Percentiles rank a stretch among this genome's conserved stretches.
phyloP scores from a whole-genome alignment of 2,329 filamentous ascomycete species.

The Fusarium siculi region DNA sequence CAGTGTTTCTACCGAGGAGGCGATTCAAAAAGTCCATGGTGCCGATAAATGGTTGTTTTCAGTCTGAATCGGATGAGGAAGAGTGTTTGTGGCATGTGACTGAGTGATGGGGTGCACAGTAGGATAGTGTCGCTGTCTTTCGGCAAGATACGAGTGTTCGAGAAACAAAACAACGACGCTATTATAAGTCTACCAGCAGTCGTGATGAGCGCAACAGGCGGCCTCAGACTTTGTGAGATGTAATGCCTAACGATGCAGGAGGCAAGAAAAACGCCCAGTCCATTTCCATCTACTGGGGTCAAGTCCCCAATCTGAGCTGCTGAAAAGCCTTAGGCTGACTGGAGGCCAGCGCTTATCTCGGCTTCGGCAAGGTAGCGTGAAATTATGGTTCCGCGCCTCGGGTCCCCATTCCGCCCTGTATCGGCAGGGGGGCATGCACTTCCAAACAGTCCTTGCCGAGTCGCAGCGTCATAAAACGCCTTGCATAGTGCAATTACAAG shows the following conservation, averaged over 20 bases:
- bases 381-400: background rate
- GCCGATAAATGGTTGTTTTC: no score
- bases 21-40: background rate
- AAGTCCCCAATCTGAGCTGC: background rate
- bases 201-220: background rate
- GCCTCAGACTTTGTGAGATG: background rate
- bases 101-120: background rate
- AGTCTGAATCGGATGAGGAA: no score
- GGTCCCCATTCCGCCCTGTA: background rate
- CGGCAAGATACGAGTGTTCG: fast-evolving
- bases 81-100: background rate
- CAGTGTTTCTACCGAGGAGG: background rate
- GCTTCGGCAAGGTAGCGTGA: background rate
- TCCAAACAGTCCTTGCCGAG: background rate
- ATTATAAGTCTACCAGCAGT: no score
- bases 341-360: background rate
- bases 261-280: background rate
- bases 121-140: background rate
- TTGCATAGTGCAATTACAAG: background rate
- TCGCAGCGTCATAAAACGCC: background rate
- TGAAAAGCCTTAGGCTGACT: background rate
- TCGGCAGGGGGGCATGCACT: no score
- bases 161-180: background rate
- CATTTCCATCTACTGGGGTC: background rate
- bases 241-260: background rate